phyloP scores from a whole-genome alignment of 352 stramenopile species.

The Globisporangium polare region DNA sequence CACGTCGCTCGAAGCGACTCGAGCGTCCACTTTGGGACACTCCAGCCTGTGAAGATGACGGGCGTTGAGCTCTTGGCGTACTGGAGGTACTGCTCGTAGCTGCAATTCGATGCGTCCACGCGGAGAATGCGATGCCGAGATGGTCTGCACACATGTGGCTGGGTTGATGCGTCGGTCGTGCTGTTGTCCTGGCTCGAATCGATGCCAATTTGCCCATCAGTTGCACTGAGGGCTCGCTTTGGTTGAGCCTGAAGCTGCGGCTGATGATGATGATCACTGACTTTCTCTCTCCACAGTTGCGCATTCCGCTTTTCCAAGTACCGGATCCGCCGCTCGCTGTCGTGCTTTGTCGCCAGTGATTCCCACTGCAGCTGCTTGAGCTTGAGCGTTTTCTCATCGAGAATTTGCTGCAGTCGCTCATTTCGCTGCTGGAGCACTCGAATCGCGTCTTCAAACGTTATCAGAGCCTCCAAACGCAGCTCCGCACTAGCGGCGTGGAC shows the following conservation, averaged over 20 bases:
- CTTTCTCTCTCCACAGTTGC: background rate
- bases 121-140: background rate
- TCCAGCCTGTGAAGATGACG: background rate
- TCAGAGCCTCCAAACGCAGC: background rate
- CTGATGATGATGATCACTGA: too few species aligned
- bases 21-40: background rate
- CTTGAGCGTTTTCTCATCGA: background rate
- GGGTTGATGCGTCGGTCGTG: background rate
- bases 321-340: conserved; percentile 2
- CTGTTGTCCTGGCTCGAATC: background rate
- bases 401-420: background rate
- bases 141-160: background rate
- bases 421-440: background rate
- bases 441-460: background rate
- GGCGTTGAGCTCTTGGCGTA: background rate
- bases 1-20: background rate
- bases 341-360: background rate
- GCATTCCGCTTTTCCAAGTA: background rate
- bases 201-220: background rate
- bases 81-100: background rate
- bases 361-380: background rate
- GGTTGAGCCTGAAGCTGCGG: too few species aligned
- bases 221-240: too few species aligned
- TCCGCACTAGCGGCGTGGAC: background rate
- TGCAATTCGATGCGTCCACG: background rate